A percentile compares a stretch with the other conserved stretches of the same genome.
Evolutionary conservation across 352 stramenopile genomes (phyloP).

Genomic region (Globisporangium abappressorium): DNA sequence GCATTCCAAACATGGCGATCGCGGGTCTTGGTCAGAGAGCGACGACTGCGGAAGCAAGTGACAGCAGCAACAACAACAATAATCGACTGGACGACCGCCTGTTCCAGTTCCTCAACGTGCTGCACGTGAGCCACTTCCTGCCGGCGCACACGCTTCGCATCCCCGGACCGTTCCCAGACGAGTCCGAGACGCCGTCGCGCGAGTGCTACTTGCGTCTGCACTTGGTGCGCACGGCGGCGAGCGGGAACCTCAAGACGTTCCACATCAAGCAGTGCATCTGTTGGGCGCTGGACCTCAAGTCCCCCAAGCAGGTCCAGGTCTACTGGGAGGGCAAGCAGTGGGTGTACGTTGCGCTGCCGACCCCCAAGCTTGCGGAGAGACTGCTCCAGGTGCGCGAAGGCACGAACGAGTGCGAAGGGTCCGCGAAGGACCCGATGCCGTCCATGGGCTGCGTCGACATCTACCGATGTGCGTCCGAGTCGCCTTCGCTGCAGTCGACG

Average conservation of each 20-base stretch:
- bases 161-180: slow-evolving; percentile 40
- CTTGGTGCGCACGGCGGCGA: slow-evolving; percentile 45
- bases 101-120: slow-evolving; percentile 38
- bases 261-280: slow-evolving; percentile 76
- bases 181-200: slow-evolving; percentile 44
- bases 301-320: slow-evolving; percentile 38
- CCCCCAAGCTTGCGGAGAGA: slow-evolving; percentile 28
- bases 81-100: slow-evolving; percentile 16
- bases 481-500: background rate
- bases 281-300: slow-evolving; percentile 44
- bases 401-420: slow-evolving; percentile 34
- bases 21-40: slow-evolving; percentile 22
- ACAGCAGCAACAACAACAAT: background rate
- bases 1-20: slow-evolving; percentile 54
- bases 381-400: slow-evolving; percentile 35
- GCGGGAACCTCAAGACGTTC: slow-evolving; percentile 51
- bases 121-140: slow-evolving; percentile 66
- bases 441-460: slow-evolving; percentile 64
- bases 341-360: slow-evolving; percentile 52
- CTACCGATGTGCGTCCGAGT: slow-evolving; percentile 28
- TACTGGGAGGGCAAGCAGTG: slow-evolving; percentile 50
- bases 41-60: background rate
- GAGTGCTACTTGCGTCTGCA: slow-evolving; percentile 51
- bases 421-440: slow-evolving; percentile 47
- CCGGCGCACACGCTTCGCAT: slow-evolving; percentile 43